These are phyloP conservation scores for Pythium chondricola DNA, from an alignment of 352 stramenopile species.

Conservation along the genomic window DNA sequence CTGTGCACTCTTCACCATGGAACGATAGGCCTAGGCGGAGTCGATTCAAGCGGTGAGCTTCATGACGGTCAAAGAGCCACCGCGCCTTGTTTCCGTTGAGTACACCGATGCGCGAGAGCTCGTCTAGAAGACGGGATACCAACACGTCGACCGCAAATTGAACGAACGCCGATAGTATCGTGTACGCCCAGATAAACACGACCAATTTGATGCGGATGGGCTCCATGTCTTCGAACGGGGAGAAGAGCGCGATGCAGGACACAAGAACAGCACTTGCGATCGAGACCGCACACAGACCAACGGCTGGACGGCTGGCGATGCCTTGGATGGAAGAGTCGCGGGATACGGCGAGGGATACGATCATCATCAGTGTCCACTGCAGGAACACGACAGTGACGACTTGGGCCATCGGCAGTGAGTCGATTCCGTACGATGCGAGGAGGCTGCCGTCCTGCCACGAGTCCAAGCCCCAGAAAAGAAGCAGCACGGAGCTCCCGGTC, in stretches of 20 bases:
- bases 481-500: constrained; percentile 77
- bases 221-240: constrained; percentile 72
- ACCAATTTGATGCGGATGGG: constrained; percentile 67
- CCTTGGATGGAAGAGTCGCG: constrained; percentile 21
- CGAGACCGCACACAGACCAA: constrained; percentile 28
- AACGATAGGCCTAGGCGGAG: constrained; percentile 68
- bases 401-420: constrained; percentile 82
- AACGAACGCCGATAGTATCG: constrained; percentile 80
- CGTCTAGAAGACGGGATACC: constrained; percentile 43
- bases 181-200: constrained; percentile 88
- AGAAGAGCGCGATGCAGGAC: constrained; percentile 63
- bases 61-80: constrained; percentile 14
- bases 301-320: constrained; percentile 76
- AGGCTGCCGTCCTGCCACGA: constrained; percentile 72
- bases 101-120: constrained; percentile 35
- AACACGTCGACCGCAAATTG: constrained; percentile 80
- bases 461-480: constrained; percentile 81
- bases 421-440: constrained; percentile 49
- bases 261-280: constrained; percentile 20
- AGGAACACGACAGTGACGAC: constrained; percentile 93
- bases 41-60: constrained; percentile 71
- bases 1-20: constrained; percentile 53
- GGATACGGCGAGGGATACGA: constrained; percentile 90
- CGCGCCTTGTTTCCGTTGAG: constrained; percentile 21
- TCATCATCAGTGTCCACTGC: constrained; percentile 92